These are phyloP conservation scores for Linnemannia exigua DNA, from an alignment of 192 early-diverging fungal species.

Conservation along the genomic window DNA sequence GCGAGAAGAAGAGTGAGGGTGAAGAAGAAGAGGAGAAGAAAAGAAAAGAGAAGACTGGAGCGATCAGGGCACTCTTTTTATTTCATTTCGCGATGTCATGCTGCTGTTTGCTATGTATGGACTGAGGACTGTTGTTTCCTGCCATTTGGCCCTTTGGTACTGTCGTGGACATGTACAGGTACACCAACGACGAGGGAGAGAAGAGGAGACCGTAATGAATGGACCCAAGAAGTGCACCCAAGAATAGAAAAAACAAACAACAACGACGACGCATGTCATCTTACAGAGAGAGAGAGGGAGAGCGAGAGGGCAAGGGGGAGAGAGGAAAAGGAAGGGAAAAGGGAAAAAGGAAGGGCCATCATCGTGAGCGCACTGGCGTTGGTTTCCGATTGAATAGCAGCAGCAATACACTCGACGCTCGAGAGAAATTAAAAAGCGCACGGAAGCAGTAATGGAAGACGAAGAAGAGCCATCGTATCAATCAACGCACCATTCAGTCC, in stretches of 20 bases:
- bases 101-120: neutral
- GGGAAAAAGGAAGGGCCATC: neutral
- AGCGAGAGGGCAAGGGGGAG: neutral
- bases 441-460: neutral
- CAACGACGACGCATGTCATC: slow-evolving; percentile 5
- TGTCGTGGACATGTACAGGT: too few species aligned
- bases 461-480: neutral
- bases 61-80: too few species aligned
- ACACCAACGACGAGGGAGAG: too few species aligned
- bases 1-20: neutral
- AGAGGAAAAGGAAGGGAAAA: neutral
- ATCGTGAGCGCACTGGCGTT: neutral
- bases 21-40: neutral
- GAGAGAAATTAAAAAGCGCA: neutral
- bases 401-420: neutral
- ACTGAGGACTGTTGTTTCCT: too few species aligned
- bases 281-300: neutral
- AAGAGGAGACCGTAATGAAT: too few species aligned
- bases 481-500: neutral
- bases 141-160: neutral
- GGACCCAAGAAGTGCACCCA: neutral
- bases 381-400: too few species aligned
- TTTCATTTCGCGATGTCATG: too few species aligned
- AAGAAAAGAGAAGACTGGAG: neutral
- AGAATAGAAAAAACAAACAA: slow-evolving; percentile 1